A percentile compares a stretch with the other conserved stretches of the same genome.
Conservation (phyloP, 768 basidiomycete species). For the Lentinula sp. region DNA sequence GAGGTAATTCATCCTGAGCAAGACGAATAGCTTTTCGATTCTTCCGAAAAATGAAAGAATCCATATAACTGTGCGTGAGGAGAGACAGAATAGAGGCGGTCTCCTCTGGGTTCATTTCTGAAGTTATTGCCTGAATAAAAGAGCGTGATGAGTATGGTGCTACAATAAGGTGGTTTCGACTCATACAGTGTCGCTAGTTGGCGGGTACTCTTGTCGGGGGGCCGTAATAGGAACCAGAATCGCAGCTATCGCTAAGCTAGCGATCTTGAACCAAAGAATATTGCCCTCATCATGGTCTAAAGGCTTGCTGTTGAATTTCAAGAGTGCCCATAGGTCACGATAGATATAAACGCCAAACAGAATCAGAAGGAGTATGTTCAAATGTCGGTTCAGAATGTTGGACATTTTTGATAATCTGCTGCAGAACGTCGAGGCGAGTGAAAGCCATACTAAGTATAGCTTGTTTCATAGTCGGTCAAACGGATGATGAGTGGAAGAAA, state of each 20-base stretch:
- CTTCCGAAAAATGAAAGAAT: constrained; percentile 39
- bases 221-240: constrained; percentile 44
- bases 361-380: constrained; percentile 22
- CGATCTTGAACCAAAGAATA: constrained; percentile 45
- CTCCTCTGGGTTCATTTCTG: constrained; percentile 36
- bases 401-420: background rate
- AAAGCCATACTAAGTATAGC: background rate
- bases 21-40: constrained; percentile 35
- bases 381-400: constrained; percentile 12
- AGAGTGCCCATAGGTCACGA: constrained; percentile 53
- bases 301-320: constrained; percentile 38
- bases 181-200: constrained; percentile 33
- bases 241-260: constrained; percentile 33
- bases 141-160: constrained; percentile 5
- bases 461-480: background rate
- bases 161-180: background rate
- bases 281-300: constrained; percentile 36
- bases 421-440: background rate
- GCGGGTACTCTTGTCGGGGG: constrained; percentile 44
- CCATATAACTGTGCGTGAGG: constrained; percentile 48
- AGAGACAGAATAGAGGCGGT: constrained; percentile 39
- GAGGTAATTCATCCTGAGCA: constrained; percentile 47
- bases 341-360: constrained; percentile 40
- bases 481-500: background rate
- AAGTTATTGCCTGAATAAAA: constrained; percentile 22